A percentile compares a stretch with the other conserved stretches of the same genome.
Conservation (phyloP, 306 rosid genomes). For the Ormosia emarginata region DNA sequence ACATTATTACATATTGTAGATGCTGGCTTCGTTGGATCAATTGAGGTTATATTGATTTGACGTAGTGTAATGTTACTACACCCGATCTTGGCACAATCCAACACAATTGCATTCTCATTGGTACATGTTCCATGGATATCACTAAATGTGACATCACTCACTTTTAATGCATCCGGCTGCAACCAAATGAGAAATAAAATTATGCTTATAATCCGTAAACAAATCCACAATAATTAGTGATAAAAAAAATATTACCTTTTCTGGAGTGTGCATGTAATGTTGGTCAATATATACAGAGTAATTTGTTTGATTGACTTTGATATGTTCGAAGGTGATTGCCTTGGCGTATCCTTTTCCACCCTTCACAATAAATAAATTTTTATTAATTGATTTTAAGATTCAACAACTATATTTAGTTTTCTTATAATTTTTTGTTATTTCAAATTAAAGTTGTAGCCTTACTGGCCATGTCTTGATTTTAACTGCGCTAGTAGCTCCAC, state of each 20-base stretch:
- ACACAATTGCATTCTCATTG: neutral
- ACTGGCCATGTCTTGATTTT: slow-evolving; percentile 50
- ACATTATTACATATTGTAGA: neutral
- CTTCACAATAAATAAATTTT: neutral
- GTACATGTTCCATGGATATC: slow-evolving; percentile 24
- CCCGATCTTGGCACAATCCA: slow-evolving; percentile 30
- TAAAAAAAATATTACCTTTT: slow-evolving; percentile 2
- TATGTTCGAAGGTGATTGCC: neutral
- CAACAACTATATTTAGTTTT: neutral
- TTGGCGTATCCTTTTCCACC: slow-evolving; percentile 31
- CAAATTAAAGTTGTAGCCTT: neutral
- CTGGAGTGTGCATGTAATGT: slow-evolving; percentile 15
- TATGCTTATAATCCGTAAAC: neutral
- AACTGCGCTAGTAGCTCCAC: slow-evolving; percentile 24
- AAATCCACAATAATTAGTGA: neutral
- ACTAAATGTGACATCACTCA: slow-evolving; percentile 29
- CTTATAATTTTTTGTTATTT: neutral
- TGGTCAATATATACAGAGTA: slow-evolving; percentile 12
- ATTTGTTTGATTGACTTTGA: neutral
- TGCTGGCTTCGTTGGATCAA: slow-evolving; percentile 13
- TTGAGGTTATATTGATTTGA: slow-evolving; percentile 14
- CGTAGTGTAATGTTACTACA: slow-evolving; percentile 8
- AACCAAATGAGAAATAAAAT: neutral
- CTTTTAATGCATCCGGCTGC: slow-evolving; percentile 8
- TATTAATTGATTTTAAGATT: neutral